A percentile compares a stretch with the other conserved stretches of the same genome.
Conservation (phyloP, 768 basidiomycete species). For the Auriculariales sp. region DNA sequence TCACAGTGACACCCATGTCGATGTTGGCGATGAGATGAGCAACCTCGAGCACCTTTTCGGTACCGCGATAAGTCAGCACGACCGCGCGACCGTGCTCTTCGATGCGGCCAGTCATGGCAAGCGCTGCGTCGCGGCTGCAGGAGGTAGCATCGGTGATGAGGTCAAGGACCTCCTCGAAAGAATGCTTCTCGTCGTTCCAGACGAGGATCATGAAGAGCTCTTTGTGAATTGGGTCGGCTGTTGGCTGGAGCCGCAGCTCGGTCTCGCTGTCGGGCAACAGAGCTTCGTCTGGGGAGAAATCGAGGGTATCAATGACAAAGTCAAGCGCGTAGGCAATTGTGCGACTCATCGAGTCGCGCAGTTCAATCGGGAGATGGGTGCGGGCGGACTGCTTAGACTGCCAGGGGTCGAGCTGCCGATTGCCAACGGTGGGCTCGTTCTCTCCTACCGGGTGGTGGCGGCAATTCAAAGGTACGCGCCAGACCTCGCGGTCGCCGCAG, state of each 20-base stretch:
- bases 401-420: slow-evolving; percentile 29
- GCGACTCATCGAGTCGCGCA: slow-evolving; percentile 58
- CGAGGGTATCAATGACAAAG: slow-evolving; percentile 70
- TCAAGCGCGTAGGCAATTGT: slow-evolving; percentile 69
- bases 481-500: slow-evolving; percentile 85
- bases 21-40: slow-evolving; percentile 73
- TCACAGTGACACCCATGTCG: slow-evolving; percentile 82
- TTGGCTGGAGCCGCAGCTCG: slow-evolving; percentile 57
- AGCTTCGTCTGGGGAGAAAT: slow-evolving; percentile 69
- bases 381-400: slow-evolving; percentile 41
- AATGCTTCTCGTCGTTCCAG: slow-evolving; percentile 98
- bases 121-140: slow-evolving; percentile 42
- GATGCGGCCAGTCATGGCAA: slow-evolving; percentile 38
- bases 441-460: slow-evolving; percentile 37
- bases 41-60: slow-evolving; percentile 49
- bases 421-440: slow-evolving; percentile 19
- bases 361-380: slow-evolving; percentile 41
- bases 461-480: slow-evolving; percentile 54
- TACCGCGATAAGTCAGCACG: slow-evolving; percentile 52
- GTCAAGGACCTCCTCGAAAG: slow-evolving; percentile 72
- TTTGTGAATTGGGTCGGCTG: slow-evolving; percentile 64
- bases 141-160: slow-evolving; percentile 43
- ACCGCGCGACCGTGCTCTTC: slow-evolving; percentile 75
- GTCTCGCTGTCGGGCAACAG: slow-evolving; percentile 49
- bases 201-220: slow-evolving; percentile 72